phyloP scores from a whole-genome alignment of 208 protist species.

The Acanthamoeba divionensis region DNA sequence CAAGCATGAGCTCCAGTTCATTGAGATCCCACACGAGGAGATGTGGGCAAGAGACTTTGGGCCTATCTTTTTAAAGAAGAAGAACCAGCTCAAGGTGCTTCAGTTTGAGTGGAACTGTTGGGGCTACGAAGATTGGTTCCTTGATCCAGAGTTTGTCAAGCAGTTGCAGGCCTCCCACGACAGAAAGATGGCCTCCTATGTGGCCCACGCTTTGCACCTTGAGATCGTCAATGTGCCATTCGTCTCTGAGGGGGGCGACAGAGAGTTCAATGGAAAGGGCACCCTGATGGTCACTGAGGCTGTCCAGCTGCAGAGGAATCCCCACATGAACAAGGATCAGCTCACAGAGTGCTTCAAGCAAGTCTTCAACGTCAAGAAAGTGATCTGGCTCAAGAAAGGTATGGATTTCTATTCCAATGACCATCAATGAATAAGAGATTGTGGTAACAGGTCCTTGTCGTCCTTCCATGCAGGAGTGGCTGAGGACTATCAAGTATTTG shows the following conservation, averaged over 20 bases:
- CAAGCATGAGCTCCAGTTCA: no score
- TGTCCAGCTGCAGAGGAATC: conserved; percentile 67
- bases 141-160: neutral
- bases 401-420: no score
- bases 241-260: conserved; percentile 62
- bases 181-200: neutral
- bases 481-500: conserved; percentile 58
- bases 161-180: neutral
- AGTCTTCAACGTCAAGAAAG: conserved; percentile 48
- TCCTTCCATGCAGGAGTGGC: no score
- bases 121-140: neutral
- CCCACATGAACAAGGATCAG: neutral
- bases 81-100: neutral
- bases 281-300: conserved; percentile 62
- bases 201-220: neutral
- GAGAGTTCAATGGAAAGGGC: conserved; percentile 65
- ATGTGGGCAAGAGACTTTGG: conserved; percentile 65
- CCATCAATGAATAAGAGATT: no score
- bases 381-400: conserved; percentile 63
- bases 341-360: conserved; percentile 48
- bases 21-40: no score
- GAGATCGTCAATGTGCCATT: neutral
- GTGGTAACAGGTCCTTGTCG: no score
- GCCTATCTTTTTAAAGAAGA: conserved; percentile 51
- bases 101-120: conserved; percentile 6